Conservation (phyloP, 2,329 filamentous ascomycete species). For the Nigrospora oryzae region DNA sequence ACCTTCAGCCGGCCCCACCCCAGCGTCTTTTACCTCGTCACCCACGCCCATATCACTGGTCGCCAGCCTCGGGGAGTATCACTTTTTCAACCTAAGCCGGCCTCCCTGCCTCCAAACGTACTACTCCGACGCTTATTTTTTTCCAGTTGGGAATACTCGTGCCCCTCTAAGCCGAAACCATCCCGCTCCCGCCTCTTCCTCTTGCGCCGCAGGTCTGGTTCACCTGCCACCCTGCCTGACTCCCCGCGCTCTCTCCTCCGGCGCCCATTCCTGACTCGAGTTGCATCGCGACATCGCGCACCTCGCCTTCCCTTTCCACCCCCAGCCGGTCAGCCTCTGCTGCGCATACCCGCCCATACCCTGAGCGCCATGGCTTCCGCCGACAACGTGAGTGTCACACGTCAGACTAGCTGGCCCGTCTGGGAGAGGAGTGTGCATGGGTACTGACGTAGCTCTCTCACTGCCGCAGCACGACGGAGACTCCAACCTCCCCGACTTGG, state of each 20-base stretch:
- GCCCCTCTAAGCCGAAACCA: constrained; percentile 3
- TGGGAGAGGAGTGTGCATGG: neutral
- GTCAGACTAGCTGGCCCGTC: neutral
- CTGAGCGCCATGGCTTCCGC: constrained; percentile 1
- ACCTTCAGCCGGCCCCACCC: neutral
- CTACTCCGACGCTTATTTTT: neutral
- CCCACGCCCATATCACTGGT: neutral
- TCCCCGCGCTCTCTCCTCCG: no score
- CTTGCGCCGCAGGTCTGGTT: neutral
- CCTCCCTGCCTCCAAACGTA: neutral
- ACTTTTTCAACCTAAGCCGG: neutral
- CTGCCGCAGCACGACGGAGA: constrained; percentile 36
- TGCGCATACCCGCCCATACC: neutral
- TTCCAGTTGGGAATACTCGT: constrained; percentile 1
- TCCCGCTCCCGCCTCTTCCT: constrained; percentile 1
- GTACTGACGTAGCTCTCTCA: constrained; percentile 1
- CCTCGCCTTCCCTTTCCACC: no score
- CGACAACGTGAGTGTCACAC: constrained; percentile 1
- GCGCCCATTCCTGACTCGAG: no score
- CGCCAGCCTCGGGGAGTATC: neutral
- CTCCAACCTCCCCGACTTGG: constrained; percentile 51
- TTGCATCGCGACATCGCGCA: no score
- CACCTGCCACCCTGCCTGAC: no score
- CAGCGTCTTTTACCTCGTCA: constrained; percentile 1
- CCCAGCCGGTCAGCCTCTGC: no score